These are phyloP conservation scores for Hypholoma sublateritium DNA, from an alignment of 768 basidiomycete genomes.

Conservation along the genomic window DNA sequence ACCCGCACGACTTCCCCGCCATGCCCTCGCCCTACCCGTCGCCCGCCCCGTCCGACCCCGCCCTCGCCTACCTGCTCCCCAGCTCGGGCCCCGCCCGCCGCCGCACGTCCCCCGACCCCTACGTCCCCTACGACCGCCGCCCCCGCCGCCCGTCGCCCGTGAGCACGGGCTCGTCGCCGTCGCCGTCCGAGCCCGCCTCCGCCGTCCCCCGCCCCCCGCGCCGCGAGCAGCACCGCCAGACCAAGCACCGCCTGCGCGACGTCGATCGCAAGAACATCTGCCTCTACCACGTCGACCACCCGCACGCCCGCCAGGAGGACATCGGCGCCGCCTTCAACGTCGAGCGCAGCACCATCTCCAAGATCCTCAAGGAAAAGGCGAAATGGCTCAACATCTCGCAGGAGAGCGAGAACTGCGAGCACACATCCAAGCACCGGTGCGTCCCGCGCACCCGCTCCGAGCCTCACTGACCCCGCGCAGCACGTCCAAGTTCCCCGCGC, in stretches of 20 bases:
- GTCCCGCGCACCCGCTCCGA: constrained; percentile 5
- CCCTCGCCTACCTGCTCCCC: constrained; percentile 10
- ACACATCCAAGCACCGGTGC: constrained; percentile 72
- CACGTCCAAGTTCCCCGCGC: constrained; percentile 77
- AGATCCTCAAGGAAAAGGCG: constrained; percentile 84
- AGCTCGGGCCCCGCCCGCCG: not conserved
- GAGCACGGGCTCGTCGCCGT: constrained; percentile 44
- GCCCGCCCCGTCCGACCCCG: constrained; percentile 38
- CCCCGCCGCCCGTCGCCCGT: constrained; percentile 59
- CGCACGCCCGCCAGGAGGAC: constrained; percentile 78
- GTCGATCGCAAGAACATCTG: constrained; percentile 78
- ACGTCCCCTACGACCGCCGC: constrained; percentile 37
- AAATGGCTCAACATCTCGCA: constrained; percentile 67
- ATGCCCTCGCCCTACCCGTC: constrained; percentile 34
- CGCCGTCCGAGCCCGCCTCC: constrained; percentile 44
- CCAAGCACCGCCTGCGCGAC: constrained; percentile 75
- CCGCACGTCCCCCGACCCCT: constrained; percentile 33
- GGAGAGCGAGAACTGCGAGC: constrained; percentile 54
- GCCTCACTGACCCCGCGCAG: constrained; percentile 32
- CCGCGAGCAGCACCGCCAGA: constrained; percentile 42
- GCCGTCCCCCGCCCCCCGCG: not conserved
- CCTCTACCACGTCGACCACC: constrained; percentile 58
- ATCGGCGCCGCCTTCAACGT: constrained; percentile 76
- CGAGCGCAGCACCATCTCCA: constrained; percentile 92
- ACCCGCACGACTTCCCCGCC: not conserved